Evolutionary conservation across 257 asterid species (phyloP).

Genomic region (Ballota nigra): DNA sequence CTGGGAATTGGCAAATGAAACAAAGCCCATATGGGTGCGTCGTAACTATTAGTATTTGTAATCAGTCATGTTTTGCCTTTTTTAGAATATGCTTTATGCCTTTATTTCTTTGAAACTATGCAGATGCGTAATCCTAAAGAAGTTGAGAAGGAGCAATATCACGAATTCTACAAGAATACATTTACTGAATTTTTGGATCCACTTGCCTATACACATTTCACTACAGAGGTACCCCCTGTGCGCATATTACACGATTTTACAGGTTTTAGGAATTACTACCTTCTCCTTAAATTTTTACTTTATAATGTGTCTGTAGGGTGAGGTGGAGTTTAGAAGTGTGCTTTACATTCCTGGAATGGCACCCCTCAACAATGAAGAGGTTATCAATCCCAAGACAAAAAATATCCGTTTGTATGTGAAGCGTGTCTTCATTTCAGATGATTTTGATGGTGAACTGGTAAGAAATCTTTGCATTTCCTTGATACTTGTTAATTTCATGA

Average conservation of each 20-base stretch:
- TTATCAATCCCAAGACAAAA: constrained; percentile 89
- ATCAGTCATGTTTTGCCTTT: neutral
- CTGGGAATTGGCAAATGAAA: constrained; percentile 93
- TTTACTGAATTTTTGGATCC: constrained; percentile 96
- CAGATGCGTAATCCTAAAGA: constrained; percentile 97
- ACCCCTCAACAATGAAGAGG: constrained; percentile 95
- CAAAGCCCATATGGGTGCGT: constrained; percentile 98
- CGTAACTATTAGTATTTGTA: neutral
- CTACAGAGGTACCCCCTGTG: constrained; percentile 69
- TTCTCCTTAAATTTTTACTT: constrained; percentile 10
- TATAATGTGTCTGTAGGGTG: constrained; percentile 65
- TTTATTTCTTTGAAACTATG: constrained; percentile 7
- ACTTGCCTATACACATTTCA: constrained; percentile 79
- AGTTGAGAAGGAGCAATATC: constrained; percentile 86
- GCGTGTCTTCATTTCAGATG: constrained; percentile 97
- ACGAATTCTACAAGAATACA: constrained; percentile 91
- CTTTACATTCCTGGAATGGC: constrained; percentile 98
- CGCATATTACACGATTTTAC: constrained; percentile 6
- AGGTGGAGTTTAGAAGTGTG: constrained; percentile 97
- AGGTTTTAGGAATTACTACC: neutral
- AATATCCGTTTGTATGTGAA: constrained; percentile 89
- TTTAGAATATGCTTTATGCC: neutral
- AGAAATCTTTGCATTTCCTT: constrained; percentile 25
- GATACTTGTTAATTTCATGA: neutral
- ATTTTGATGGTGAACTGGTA: constrained; percentile 98